A percentile compares a stretch with the other conserved stretches of the same genome.
These are phyloP conservation scores for Amyloporia xantha DNA, from an alignment of 768 basidiomycete species.

Conservation along the genomic window DNA sequence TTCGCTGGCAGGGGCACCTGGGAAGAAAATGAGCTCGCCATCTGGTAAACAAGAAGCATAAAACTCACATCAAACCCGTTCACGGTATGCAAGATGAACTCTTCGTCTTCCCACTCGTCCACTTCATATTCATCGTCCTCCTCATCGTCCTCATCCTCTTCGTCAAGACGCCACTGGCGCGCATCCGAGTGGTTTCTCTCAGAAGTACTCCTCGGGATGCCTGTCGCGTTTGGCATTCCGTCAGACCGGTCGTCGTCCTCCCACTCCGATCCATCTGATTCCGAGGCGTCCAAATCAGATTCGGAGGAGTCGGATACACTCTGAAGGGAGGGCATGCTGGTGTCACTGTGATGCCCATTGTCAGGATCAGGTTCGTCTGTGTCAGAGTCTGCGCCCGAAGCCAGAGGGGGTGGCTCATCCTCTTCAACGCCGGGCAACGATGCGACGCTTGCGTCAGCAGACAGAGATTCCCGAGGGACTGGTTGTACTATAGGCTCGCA, in stretches of 20 bases:
- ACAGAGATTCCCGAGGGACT: background rate
- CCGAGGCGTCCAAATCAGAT: slow-evolving; percentile 4
- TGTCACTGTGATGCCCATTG: slow-evolving; percentile 8
- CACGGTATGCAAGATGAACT: background rate
- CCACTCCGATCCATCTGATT: slow-evolving; percentile 1
- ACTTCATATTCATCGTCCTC: slow-evolving; percentile 2
- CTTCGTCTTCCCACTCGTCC: slow-evolving; percentile 8
- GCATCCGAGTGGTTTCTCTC: no score
- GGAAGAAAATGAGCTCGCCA: background rate
- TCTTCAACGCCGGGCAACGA: background rate
- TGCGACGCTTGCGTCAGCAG: background rate
- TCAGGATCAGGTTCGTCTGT: slow-evolving; percentile 1
- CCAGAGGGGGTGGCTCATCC: slow-evolving; percentile 7
- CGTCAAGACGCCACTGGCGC: no score
- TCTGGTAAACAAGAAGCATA: no score
- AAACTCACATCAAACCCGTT: background rate
- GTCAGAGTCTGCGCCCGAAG: slow-evolving; percentile 4
- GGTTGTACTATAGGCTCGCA: background rate
- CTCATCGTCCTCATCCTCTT: background rate
- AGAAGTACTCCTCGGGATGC: no score
- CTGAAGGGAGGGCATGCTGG: slow-evolving; percentile 18
- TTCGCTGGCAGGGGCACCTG: background rate
- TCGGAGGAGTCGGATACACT: slow-evolving; percentile 19
- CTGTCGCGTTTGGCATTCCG: no score
- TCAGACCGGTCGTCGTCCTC: background rate